phyloP scores from a whole-genome alignment of 768 basidiomycete genomes.

The Pisolithus albus region DNA sequence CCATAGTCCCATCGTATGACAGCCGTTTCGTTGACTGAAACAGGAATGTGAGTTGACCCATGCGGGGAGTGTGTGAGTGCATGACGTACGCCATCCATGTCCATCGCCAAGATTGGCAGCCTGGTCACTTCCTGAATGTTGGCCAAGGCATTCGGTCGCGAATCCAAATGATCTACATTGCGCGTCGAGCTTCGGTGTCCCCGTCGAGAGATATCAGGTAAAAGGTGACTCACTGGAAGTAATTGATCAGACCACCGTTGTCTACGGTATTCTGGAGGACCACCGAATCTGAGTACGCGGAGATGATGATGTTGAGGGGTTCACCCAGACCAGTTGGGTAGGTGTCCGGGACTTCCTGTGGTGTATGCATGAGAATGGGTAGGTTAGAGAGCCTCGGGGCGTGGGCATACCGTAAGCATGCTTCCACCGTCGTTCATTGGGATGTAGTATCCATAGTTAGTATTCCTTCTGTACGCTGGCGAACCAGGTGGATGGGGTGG shows the following conservation, averaged over 20 bases:
- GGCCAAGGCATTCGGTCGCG: constrained; percentile 77
- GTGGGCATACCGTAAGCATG: constrained; percentile 60
- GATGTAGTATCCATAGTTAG: constrained; percentile 48
- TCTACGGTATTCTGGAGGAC: constrained; percentile 55
- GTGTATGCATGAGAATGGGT: not conserved
- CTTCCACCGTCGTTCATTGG: constrained; percentile 53
- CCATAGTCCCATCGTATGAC: constrained; percentile 85
- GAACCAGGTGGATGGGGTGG: not conserved
- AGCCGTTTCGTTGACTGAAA: constrained; percentile 71
- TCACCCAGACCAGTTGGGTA: constrained; percentile 74
- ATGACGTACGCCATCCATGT: constrained; percentile 52
- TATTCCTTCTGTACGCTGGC: constrained; percentile 15
- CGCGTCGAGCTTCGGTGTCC: not conserved
- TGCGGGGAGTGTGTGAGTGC: not conserved
- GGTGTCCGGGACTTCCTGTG: constrained; percentile 48
- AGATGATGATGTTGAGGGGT: constrained; percentile 79
- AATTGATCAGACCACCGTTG: constrained; percentile 76
- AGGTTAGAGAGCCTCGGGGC: not conserved
- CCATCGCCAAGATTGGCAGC: constrained; percentile 81
- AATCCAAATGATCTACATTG: constrained; percentile 54
- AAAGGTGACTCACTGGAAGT: constrained; percentile 55
- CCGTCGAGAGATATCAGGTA: not conserved
- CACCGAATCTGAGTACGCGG: constrained; percentile 61
- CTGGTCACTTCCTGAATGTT: constrained; percentile 65
- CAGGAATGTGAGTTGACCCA: not conserved